Conservation (phyloP, 2,329 filamentous ascomycete species). For the Xylaria multiplex region DNA sequence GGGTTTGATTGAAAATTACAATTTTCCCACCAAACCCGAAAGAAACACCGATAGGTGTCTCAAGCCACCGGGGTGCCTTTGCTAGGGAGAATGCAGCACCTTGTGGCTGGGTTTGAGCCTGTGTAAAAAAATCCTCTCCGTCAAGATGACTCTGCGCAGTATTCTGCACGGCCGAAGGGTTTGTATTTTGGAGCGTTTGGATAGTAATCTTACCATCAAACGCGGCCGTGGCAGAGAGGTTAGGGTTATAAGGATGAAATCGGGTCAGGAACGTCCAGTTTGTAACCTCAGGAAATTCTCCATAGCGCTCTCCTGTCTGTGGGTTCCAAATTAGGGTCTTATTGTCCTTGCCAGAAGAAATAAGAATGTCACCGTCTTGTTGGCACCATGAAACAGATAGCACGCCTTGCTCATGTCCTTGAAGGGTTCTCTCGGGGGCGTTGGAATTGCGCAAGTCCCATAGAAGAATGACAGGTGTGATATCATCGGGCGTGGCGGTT, state of each 20-base stretch:
- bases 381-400: conserved; percentile 94
- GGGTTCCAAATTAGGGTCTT: conserved; percentile 96
- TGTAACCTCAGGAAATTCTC: conserved; percentile 96
- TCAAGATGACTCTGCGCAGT: conserved; percentile 77
- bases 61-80: conserved; percentile 90
- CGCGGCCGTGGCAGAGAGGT: conserved; percentile 90
- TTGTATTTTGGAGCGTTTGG: conserved; percentile 94
- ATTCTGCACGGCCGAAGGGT: conserved; percentile 75
- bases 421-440: conserved; percentile 86
- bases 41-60: conserved; percentile 83
- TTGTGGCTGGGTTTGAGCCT: conserved; percentile 90
- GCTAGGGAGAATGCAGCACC: conserved; percentile 86
- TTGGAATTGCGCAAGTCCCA: conserved; percentile 98
- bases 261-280: conserved; percentile 98
- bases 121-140: conserved; percentile 95
- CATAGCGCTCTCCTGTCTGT: conserved; percentile 84
- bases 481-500: conserved; percentile 90
- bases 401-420: conserved; percentile 94
- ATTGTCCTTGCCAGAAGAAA: conserved; percentile 97
- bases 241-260: conserved; percentile 94
- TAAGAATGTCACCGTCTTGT: conserved; percentile 86
- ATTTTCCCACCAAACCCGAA: conserved; percentile 98
- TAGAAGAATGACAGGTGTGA: conserved; percentile 84
- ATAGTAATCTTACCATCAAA: conserved; percentile 97
- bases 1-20: conserved; percentile 73